Percentiles rank a stretch among this genome's conserved stretches.
Evolutionary conservation across 805 yeast genomes (phyloP).

Genomic region (Ogataea kodamae): DNA sequence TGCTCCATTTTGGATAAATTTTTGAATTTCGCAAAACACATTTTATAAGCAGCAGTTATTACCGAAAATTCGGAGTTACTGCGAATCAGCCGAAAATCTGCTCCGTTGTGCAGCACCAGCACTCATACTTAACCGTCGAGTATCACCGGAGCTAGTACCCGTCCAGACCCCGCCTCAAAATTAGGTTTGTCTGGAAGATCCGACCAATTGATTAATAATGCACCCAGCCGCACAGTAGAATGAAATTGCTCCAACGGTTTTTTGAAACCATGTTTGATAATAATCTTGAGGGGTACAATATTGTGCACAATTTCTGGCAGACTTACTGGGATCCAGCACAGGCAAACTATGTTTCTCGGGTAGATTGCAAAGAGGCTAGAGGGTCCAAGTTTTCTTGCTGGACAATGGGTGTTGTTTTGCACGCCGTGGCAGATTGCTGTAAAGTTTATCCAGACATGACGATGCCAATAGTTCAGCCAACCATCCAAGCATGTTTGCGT

Average conservation of each 20-base stretch:
- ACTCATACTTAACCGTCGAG: too few relatives aligned
- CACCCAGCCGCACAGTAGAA: too few relatives aligned
- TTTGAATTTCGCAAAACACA: too few relatives aligned
- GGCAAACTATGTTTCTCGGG: constrained; percentile 38
- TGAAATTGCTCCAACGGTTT: too few relatives aligned
- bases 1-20: constrained; percentile 1
- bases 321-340: constrained; percentile 38
- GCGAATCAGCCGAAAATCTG: too few relatives aligned
- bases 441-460: constrained; percentile 49
- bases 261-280: constrained; percentile 28
- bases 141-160: too few relatives aligned
- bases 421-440: constrained; percentile 65
- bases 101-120: too few relatives aligned
- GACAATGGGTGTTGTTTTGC: constrained; percentile 65
- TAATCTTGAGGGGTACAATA: constrained; percentile 36
- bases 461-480: constrained; percentile 50
- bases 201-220: too few relatives aligned
- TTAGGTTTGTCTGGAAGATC: too few relatives aligned
- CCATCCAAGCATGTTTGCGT: constrained; percentile 44
- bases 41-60: too few relatives aligned
- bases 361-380: constrained; percentile 42
- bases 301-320: constrained; percentile 40
- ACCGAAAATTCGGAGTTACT: too few relatives aligned
- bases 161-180: too few relatives aligned
- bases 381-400: constrained; percentile 58